A percentile compares a stretch with the other conserved stretches of the same genome.
phyloP scores from a whole-genome alignment of 2,329 filamentous ascomycete species.

The Beauveria bassiana region DNA sequence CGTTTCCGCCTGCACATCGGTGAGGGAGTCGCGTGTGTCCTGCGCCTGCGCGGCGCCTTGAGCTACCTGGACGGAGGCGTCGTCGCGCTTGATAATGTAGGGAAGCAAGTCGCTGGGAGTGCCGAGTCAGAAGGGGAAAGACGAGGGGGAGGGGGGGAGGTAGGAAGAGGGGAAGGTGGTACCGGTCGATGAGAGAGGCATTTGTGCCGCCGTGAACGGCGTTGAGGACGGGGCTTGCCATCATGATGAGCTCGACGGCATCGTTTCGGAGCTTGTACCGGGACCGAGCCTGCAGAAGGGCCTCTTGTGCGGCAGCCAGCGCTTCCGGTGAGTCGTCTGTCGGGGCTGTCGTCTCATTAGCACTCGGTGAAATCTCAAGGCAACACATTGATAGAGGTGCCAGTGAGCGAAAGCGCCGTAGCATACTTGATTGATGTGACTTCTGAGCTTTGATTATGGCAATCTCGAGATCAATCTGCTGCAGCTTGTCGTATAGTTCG shows the following conservation, averaged over 20 bases:
- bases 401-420: neutral
- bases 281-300: constrained; percentile 62
- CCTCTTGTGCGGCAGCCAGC: constrained; percentile 51
- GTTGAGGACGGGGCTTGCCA: constrained; percentile 67
- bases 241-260: constrained; percentile 60
- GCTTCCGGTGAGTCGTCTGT: constrained; percentile 39
- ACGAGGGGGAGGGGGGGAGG: too few species aligned
- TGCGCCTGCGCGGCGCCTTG: constrained; percentile 48
- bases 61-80: constrained; percentile 55
- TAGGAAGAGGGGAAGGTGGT: constrained; percentile 17
- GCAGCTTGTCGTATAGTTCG: constrained; percentile 62
- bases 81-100: constrained; percentile 59
- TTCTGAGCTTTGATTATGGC: constrained; percentile 52
- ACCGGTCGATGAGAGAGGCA: constrained; percentile 62
- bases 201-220: constrained; percentile 64
- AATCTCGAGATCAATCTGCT: constrained; percentile 64
- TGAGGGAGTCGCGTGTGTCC: constrained; percentile 43
- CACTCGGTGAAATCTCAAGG: neutral
- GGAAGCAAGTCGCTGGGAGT: constrained; percentile 56
- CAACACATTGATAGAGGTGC: too few species aligned
- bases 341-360: constrained; percentile 13
- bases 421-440: constrained; percentile 27
- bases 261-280: constrained; percentile 62
- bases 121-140: neutral
- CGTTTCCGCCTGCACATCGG: constrained; percentile 49